phyloP scores from a whole-genome alignment of 1,284 basidiomycete species.

The Stygiomarasmius scandens region DNA sequence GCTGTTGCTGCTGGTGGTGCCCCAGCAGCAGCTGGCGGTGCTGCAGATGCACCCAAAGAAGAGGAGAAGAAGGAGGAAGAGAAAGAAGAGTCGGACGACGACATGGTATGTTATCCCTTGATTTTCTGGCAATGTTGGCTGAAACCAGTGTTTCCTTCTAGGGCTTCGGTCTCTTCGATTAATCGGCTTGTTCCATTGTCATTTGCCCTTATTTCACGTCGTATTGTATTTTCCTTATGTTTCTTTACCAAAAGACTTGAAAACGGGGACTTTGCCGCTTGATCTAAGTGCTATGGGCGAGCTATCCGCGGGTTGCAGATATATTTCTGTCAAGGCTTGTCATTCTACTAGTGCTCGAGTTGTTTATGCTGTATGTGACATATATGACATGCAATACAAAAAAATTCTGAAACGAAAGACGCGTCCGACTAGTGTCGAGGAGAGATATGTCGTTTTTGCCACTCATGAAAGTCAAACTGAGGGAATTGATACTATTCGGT shows the following conservation, averaged over 20 bases:
- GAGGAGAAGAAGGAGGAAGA: constrained; percentile 85
- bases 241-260: constrained; percentile 1
- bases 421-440: no score
- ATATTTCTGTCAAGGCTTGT: no score
- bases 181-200: constrained; percentile 30
- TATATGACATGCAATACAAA: no score
- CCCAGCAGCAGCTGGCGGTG: constrained; percentile 63
- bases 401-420: no score
- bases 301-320: no score
- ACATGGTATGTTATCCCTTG: constrained; percentile 71
- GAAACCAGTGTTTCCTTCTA: constrained; percentile 25
- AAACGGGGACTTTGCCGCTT: not conserved
- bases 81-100: constrained; percentile 90
- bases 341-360: no score
- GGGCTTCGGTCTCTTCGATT: constrained; percentile 88
- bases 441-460: no score
- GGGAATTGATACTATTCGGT: no score
- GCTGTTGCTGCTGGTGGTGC: constrained; percentile 61
- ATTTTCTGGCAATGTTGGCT: not conserved
- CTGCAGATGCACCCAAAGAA: constrained; percentile 62
- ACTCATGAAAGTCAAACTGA: no score
- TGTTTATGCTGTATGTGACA: no score
- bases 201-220: constrained; percentile 6
- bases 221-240: not conserved
- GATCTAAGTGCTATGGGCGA: not conserved